A percentile compares a stretch with the other conserved stretches of the same genome.
phyloP scores from a whole-genome alignment of 306 rosid species.

The Arachis stenosperma region DNA sequence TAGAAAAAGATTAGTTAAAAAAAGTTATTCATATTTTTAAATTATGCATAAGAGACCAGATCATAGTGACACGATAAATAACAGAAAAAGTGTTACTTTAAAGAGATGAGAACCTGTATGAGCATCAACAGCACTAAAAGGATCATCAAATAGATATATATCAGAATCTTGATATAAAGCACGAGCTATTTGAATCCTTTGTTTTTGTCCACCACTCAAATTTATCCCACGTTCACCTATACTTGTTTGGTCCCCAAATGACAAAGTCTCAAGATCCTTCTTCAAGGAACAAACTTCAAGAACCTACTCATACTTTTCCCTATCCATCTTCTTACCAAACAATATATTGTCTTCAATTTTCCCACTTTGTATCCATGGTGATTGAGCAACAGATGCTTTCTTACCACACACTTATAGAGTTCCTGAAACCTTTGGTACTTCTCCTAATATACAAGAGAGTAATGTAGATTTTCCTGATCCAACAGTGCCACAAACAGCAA shows the following conservation, averaged over 20 bases:
- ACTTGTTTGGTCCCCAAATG: conserved; percentile 72
- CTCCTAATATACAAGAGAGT: conserved; percentile 39
- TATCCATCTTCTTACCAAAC: conserved; percentile 61
- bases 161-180: conserved; percentile 73
- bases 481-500: conserved; percentile 44
- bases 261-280: conserved; percentile 62
- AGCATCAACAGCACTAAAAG: conserved; percentile 82
- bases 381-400: conserved; percentile 43
- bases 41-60: too few species aligned
- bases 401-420: conserved; percentile 33
- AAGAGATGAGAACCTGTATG: conserved; percentile 80
- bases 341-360: conserved; percentile 43
- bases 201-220: conserved; percentile 77
- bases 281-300: conserved; percentile 68
- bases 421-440: conserved; percentile 39
- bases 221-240: conserved; percentile 77
- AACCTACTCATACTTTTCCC: conserved; percentile 60
- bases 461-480: conserved; percentile 48
- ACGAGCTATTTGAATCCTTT: conserved; percentile 76
- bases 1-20: not conserved
- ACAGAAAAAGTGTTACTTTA: conserved; percentile 43
- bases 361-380: conserved; percentile 45
- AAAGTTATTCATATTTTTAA: too few species aligned
- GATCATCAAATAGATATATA: conserved; percentile 77
- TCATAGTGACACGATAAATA: too few species aligned